phyloP scores from a whole-genome alignment of 2,329 filamentous ascomycete genomes.

The Diaporthe eres region DNA sequence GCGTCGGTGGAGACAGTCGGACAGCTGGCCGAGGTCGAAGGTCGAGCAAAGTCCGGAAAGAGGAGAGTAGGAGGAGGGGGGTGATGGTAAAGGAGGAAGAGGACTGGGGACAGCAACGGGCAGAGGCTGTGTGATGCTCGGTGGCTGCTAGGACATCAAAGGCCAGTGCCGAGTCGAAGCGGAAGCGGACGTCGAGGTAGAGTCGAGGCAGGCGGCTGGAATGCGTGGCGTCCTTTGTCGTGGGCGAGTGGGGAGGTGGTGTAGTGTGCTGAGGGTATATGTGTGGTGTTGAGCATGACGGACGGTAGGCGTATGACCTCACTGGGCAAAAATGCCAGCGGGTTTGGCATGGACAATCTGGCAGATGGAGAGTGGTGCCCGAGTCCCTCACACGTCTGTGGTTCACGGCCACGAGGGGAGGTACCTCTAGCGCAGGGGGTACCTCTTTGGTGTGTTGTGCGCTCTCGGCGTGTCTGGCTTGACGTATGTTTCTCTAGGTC shows the following conservation, averaged over 20 bases:
- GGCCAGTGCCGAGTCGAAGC: not conserved
- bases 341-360: constrained; percentile 26
- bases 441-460: not conserved
- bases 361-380: constrained; percentile 17
- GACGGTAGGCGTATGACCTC: constrained; percentile 13
- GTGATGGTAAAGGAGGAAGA: not conserved
- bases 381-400: constrained; percentile 3
- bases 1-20: not conserved
- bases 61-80: not conserved
- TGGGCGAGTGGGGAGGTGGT: not conserved
- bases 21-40: constrained; percentile 1
- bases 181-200: constrained; percentile 12
- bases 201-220: constrained; percentile 12
- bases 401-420: constrained; percentile 15
- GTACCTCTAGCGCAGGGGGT: constrained; percentile 15
- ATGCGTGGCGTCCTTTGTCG: constrained; percentile 31
- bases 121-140: not conserved
- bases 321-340: constrained; percentile 33
- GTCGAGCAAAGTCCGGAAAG: not conserved
- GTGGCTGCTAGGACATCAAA: not conserved
- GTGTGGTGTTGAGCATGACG: constrained; percentile 17
- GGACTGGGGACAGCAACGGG: not conserved
- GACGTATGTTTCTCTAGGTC: not conserved
- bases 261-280: not conserved
- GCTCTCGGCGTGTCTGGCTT: not conserved